Conservation (phyloP, 2,329 filamentous ascomycete species). For the Cercospora sp. region DNA sequence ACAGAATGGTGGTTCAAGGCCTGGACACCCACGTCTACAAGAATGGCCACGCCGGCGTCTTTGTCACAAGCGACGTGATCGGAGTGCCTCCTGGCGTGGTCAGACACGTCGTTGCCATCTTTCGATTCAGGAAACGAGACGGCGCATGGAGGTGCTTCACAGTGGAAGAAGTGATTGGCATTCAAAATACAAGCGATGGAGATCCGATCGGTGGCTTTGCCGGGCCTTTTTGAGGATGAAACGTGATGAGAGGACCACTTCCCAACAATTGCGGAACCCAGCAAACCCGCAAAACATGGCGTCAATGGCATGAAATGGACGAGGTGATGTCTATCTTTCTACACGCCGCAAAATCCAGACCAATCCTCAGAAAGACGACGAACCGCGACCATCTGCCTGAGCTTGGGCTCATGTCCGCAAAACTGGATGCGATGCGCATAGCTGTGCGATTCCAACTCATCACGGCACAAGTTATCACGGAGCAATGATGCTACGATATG, state of each 20-base stretch:
- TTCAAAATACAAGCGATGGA: slow-evolving; percentile 10
- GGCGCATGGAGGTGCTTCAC: slow-evolving; percentile 13
- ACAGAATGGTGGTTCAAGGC: slow-evolving; percentile 4
- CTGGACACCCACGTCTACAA: slow-evolving; percentile 15
- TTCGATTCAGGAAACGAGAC: slow-evolving; percentile 12
- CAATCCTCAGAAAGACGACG: not conserved
- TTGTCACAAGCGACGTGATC: slow-evolving; percentile 10
- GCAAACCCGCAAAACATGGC: not conserved
- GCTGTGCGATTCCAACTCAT: not conserved
- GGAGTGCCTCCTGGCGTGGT: slow-evolving; percentile 9
- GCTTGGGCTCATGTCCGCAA: not conserved
- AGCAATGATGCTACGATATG: not conserved
- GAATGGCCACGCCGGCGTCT: slow-evolving; percentile 15
- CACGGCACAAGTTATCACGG: not conserved
- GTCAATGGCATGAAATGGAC: not conserved
- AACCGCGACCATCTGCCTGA: not conserved
- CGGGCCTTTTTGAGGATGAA: not conserved
- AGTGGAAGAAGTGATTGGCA: slow-evolving; percentile 14
- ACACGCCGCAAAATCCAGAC: not conserved
- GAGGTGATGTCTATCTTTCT: not conserved
- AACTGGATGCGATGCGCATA: not conserved
- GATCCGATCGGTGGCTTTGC: slow-evolving; percentile 1
- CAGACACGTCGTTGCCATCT: slow-evolving; percentile 11
- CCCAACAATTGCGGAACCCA: not conserved
- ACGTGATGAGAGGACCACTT: not conserved